These are phyloP conservation scores for Globisporangium irregulare DNA, from an alignment of 352 stramenopile species.

Conservation along the genomic window DNA sequence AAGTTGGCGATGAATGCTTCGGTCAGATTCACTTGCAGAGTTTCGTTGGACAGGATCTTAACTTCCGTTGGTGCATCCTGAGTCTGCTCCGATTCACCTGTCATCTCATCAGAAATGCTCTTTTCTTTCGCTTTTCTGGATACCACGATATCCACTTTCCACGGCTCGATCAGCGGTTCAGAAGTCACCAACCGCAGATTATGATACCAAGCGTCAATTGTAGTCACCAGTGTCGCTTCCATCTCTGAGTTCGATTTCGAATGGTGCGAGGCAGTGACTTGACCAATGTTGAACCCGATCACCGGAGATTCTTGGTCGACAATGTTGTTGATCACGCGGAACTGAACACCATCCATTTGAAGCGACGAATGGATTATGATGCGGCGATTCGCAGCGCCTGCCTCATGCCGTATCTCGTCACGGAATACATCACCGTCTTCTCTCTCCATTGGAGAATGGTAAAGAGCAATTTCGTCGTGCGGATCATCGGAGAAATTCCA, in stretches of 20 bases:
- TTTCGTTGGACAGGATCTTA: conserved; percentile 55
- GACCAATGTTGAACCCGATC: conserved; percentile 53
- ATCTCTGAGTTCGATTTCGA: conserved; percentile 34
- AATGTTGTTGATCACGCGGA: conserved; percentile 82
- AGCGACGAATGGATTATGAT: conserved; percentile 23
- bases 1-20: conserved; percentile 80
- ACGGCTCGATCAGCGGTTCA: conserved; percentile 83
- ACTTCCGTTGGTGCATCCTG: conserved; percentile 41
- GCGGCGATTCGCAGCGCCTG: conserved; percentile 22
- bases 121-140: conserved; percentile 22
- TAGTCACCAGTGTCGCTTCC: conserved; percentile 36
- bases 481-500: conserved; percentile 38
- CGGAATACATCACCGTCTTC: conserved; percentile 11
- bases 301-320: conserved; percentile 78
- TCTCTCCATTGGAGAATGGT: conserved; percentile 33
- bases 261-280: conserved; percentile 32
- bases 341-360: conserved; percentile 41
- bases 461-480: conserved; percentile 29
- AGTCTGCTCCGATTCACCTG: conserved; percentile 21
- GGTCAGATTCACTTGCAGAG: conserved; percentile 77
- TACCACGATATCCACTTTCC: conserved; percentile 47
- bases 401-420: conserved; percentile 5
- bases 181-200: conserved; percentile 79
- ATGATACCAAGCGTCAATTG: conserved; percentile 77
- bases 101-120: conserved; percentile 1